Percentiles rank a stretch among this genome's conserved stretches.
phyloP scores from a whole-genome alignment of 805 yeast species.

The Sungouiozyma ichnusensis region DNA sequence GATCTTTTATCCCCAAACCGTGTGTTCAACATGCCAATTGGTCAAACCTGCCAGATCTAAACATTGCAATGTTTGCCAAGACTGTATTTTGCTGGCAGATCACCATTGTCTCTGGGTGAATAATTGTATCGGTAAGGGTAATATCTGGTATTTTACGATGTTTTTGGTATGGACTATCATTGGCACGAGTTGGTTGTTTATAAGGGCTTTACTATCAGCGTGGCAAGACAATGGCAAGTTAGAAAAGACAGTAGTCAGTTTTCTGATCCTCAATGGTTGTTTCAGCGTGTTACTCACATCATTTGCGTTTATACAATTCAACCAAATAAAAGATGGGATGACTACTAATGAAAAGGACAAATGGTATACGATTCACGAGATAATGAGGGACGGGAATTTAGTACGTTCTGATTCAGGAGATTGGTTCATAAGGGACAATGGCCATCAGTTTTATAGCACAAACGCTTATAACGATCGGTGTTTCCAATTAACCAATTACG shows the following conservation, averaged over 20 bases:
- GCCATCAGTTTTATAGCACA: slow-evolving; percentile 18
- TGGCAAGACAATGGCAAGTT: slow-evolving; percentile 4
- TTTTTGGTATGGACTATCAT: slow-evolving; percentile 43
- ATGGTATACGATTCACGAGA: slow-evolving; percentile 55
- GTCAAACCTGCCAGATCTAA: slow-evolving; percentile 64
- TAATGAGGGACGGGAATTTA: slow-evolving; percentile 34
- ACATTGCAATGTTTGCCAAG: slow-evolving; percentile 61
- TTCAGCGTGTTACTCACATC: slow-evolving; percentile 36
- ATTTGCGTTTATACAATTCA: slow-evolving; percentile 37
- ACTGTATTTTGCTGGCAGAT: slow-evolving; percentile 56
- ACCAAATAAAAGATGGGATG: slow-evolving; percentile 50
- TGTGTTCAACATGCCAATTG: slow-evolving; percentile 49
- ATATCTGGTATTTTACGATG: slow-evolving; percentile 48
- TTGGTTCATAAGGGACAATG: not conserved
- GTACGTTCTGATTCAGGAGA: slow-evolving; percentile 8
- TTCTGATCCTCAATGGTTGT: slow-evolving; percentile 36
- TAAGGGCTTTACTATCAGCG: slow-evolving; percentile 13
- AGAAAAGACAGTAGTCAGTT: slow-evolving; percentile 23
- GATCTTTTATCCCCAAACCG: slow-evolving; percentile 39
- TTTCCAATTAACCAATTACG: slow-evolving; percentile 10
- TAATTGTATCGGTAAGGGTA: slow-evolving; percentile 63
- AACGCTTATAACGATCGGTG: slow-evolving; percentile 21
- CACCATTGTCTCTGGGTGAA: slow-evolving; percentile 69
- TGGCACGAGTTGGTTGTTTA: slow-evolving; percentile 37
- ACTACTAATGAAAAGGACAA: slow-evolving; percentile 68